phyloP scores from a whole-genome alignment of 1,139 yeast species.

The Blastobotrys malaysiensis region DNA sequence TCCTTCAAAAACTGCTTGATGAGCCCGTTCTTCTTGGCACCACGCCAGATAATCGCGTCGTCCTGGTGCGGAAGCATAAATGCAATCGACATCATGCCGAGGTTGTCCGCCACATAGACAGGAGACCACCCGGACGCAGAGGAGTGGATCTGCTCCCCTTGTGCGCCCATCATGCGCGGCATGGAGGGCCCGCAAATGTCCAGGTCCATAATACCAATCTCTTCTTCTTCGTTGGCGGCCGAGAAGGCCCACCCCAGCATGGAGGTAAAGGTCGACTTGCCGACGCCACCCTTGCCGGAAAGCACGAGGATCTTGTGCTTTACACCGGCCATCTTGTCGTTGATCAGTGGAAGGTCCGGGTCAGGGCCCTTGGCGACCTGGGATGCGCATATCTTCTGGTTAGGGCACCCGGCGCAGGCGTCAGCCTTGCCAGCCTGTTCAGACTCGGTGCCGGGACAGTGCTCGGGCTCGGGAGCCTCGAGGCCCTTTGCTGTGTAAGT shows the following conservation, averaged over 20 bases:
- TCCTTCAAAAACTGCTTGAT: slow-evolving; percentile 92
- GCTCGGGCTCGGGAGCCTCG: slow-evolving; percentile 63
- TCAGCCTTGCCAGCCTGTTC: slow-evolving; percentile 90
- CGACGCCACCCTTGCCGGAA: slow-evolving; percentile 98
- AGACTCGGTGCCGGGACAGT: slow-evolving; percentile 97
- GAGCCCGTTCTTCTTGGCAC: slow-evolving; percentile 87
- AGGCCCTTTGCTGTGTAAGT: slow-evolving; percentile 12
- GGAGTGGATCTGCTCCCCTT: slow-evolving; percentile 79
- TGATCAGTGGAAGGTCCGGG: slow-evolving; percentile 82
- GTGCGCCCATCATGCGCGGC: slow-evolving; percentile 92
- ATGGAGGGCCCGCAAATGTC: slow-evolving; percentile 98
- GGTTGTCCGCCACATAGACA: slow-evolving; percentile 88
- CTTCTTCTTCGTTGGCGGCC: slow-evolving; percentile 80
- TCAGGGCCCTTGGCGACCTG: slow-evolving; percentile 86
- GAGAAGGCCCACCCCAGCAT: slow-evolving; percentile 96
- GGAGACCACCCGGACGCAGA: slow-evolving; percentile 96
- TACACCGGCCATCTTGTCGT: slow-evolving; percentile 58
- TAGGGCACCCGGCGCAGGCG: slow-evolving; percentile 94
- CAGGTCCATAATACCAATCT: slow-evolving; percentile 93
- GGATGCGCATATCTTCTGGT: slow-evolving; percentile 82
- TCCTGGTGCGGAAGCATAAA: slow-evolving; percentile 93
- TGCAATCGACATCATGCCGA: slow-evolving; percentile 93
- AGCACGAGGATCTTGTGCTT: slow-evolving; percentile 80
- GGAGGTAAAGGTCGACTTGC: slow-evolving; percentile 91
- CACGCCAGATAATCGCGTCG: slow-evolving; percentile 95